Percentiles rank a stretch among this genome's conserved stretches.
phyloP scores from a whole-genome alignment of 352 stramenopile genomes.

The Pilasporangium apinafurcum region DNA sequence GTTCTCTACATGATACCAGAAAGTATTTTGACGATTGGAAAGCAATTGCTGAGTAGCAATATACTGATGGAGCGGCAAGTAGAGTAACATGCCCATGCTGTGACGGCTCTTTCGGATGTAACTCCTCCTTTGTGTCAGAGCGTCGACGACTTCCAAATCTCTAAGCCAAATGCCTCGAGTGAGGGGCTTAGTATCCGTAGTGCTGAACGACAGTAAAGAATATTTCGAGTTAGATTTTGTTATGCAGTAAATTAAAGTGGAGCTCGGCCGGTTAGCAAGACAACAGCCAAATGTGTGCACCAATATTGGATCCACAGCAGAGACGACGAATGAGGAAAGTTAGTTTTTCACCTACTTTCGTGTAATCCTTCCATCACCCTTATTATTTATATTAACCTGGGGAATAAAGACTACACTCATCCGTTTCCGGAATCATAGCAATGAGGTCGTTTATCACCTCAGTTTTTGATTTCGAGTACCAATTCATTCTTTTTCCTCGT shows the following conservation, averaged over 20 bases:
- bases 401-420: conserved; percentile 26
- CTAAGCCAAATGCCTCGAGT: conserved; percentile 12
- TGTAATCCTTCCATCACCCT: not conserved
- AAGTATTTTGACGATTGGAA: too few relatives aligned
- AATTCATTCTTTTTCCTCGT: too few relatives aligned
- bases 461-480: too few relatives aligned
- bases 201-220: too few relatives aligned
- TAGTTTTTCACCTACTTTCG: not conserved
- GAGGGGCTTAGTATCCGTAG: too few relatives aligned
- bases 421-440: conserved; percentile 20
- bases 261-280: not conserved
- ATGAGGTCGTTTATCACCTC: too few relatives aligned
- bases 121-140: too few relatives aligned
- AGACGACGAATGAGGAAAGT: not conserved
- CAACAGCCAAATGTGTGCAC: not conserved
- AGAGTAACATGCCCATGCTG: too few relatives aligned
- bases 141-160: conserved; percentile 12
- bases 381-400: conserved; percentile 7
- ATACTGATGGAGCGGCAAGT: too few relatives aligned
- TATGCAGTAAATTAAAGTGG: not conserved
- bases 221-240: not conserved
- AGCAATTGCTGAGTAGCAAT: too few relatives aligned
- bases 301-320: not conserved
- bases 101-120: too few relatives aligned
- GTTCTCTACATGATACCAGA: too few relatives aligned